A percentile compares a stretch with the other conserved stretches of the same genome.
Conservation (phyloP, 2,329 filamentous ascomycete species). For the Aspergillus pseudoviridinutans region DNA sequence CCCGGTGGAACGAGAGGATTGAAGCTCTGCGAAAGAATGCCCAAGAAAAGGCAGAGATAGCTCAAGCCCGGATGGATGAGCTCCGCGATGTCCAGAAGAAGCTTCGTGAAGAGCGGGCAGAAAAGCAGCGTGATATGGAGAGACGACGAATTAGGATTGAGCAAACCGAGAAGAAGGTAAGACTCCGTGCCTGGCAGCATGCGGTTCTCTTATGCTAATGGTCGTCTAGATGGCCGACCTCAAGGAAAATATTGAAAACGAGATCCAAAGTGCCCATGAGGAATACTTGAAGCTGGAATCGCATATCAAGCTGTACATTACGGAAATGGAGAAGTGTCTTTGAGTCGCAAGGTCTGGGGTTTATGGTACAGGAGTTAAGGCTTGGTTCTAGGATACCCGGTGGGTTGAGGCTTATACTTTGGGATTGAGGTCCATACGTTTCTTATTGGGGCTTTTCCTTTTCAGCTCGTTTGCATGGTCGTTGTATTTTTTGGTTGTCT, state of each 20-base stretch:
- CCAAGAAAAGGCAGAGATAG: conserved; percentile 73
- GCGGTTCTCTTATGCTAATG: conserved; percentile 16
- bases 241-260: conserved; percentile 94
- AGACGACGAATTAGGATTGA: conserved; percentile 88
- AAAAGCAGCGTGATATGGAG: conserved; percentile 90
- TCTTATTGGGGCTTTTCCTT: conserved; percentile 9
- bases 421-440: conserved; percentile 22
- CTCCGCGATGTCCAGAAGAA: conserved; percentile 73
- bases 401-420: conserved; percentile 24
- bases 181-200: conserved; percentile 14
- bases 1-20: conserved; percentile 81
- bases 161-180: conserved; percentile 96
- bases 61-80: conserved; percentile 87
- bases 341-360: conserved; percentile 21
- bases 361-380: conserved; percentile 33
- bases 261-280: conserved; percentile 83
- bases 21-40: conserved; percentile 78
- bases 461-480: conserved; percentile 8
- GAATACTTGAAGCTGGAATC: conserved; percentile 97
- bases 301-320: conserved; percentile 96
- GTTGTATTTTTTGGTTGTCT: not conserved
- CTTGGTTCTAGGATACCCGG: conserved; percentile 39
- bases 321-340: conserved; percentile 94
- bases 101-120: conserved; percentile 76
- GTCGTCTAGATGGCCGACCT: conserved; percentile 80